These are phyloP conservation scores for Aphanomyces stellatus DNA, from an alignment of 352 stramenopile genomes.

Conservation along the genomic window DNA sequence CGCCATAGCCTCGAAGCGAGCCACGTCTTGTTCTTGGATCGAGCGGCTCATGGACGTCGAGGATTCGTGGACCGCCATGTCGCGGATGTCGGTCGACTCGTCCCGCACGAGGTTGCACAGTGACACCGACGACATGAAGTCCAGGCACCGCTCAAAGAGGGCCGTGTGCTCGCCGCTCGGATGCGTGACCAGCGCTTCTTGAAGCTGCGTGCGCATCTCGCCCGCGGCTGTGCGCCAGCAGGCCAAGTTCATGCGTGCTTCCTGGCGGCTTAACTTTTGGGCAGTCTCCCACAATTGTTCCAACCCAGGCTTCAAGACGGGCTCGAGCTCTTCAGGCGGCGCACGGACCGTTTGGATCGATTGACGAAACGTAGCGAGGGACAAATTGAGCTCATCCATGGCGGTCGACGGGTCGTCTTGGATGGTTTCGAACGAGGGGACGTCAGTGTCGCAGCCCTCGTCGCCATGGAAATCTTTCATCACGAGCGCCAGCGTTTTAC, in stretches of 20 bases:
- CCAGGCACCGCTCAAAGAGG: slow-evolving; percentile 6
- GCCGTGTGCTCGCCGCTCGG: background rate
- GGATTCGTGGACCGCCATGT: background rate
- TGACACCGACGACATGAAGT: slow-evolving; percentile 14
- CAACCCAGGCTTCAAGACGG: background rate
- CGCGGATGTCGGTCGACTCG: background rate
- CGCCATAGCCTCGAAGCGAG: background rate
- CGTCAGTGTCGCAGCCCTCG: background rate
- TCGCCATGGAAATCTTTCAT: background rate
- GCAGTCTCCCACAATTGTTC: background rate
- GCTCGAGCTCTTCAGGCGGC: background rate
- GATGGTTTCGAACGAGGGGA: background rate
- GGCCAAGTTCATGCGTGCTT: slow-evolving; percentile 1
- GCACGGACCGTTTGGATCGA: background rate
- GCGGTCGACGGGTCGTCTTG: background rate
- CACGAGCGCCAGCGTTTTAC: background rate
- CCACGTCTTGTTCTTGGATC: background rate
- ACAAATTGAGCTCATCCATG: background rate
- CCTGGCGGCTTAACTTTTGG: background rate
- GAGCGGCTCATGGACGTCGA: background rate
- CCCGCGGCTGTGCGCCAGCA: background rate
- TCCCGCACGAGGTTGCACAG: background rate
- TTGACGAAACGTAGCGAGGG: background rate
- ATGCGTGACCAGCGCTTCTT: background rate
- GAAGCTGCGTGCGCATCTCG: background rate